A percentile compares a stretch with the other conserved stretches of the same genome.
Conservation (phyloP, 2,329 filamentous ascomycete genomes). For the Colletotrichum siamense region DNA sequence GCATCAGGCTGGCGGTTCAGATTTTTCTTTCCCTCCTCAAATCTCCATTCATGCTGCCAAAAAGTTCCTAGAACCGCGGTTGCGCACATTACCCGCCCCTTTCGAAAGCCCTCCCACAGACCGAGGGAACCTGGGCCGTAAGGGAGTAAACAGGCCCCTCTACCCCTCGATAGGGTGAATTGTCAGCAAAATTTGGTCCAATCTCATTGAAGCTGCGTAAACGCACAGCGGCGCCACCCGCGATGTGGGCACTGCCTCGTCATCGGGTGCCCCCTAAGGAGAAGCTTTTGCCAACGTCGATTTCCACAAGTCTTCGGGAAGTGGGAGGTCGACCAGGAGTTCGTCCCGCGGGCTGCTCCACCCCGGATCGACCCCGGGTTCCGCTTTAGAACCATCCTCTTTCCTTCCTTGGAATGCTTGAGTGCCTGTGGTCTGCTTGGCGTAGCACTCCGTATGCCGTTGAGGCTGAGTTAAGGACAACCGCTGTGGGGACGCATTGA, state of each 20-base stretch:
- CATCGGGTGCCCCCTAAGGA: not conserved
- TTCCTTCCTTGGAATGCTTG: not conserved
- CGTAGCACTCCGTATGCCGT: not conserved
- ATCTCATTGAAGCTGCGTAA: constrained; percentile 14
- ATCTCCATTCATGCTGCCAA: not conserved
- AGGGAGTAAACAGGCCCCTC: not conserved
- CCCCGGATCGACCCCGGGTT: not conserved
- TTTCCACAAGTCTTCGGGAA: not conserved
- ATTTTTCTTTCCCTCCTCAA: not conserved
- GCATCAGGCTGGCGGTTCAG: not conserved
- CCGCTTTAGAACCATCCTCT: not conserved
- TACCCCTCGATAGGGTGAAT: not conserved
- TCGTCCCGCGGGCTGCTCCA: not conserved
- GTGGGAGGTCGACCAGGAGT: not conserved
- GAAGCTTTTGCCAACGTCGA: not conserved
- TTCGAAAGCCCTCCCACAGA: constrained; percentile 5
- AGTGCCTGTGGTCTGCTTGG: not conserved
- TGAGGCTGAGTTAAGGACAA: not conserved
- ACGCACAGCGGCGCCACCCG: not conserved
- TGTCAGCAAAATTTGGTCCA: not conserved
- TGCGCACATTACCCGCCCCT: not conserved
- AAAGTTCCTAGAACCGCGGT: not conserved
- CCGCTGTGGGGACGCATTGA: not conserved
- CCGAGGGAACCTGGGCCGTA: not conserved
- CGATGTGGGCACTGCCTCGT: constrained; percentile 6